phyloP scores from a whole-genome alignment of 2,329 filamentous ascomycete genomes.

The Neopestalotiopsis clavispora region DNA sequence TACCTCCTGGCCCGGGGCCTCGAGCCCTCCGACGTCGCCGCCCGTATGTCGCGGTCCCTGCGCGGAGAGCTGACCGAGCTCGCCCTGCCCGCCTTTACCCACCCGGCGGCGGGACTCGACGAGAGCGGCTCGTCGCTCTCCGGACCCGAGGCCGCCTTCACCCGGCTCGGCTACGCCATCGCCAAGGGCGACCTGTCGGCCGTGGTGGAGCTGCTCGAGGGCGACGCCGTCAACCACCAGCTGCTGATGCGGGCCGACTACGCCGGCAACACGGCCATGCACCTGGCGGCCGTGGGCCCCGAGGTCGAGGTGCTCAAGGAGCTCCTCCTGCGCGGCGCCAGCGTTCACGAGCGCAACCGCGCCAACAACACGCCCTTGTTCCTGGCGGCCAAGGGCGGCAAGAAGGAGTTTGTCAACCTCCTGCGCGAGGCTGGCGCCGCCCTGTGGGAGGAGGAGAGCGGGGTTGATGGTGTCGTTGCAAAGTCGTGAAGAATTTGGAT shows the following conservation, averaged over 20 bases:
- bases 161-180: conserved; percentile 81
- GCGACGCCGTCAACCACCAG: conserved; percentile 61
- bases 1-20: conserved; percentile 76
- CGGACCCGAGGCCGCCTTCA: conserved; percentile 67
- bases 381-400: conserved; percentile 63
- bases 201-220: conserved; percentile 70
- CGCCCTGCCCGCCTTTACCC: conserved; percentile 74
- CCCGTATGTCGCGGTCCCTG: conserved; percentile 74
- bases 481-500: not conserved
- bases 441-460: conserved; percentile 56
- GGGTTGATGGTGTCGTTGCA: not conserved
- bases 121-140: conserved; percentile 52
- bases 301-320: conserved; percentile 61
- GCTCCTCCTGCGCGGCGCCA: conserved; percentile 65
- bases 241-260: conserved; percentile 80
- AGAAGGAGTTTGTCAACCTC: conserved; percentile 56
- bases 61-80: conserved; percentile 86
- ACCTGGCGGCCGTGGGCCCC: conserved; percentile 60
- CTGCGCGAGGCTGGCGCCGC: conserved; percentile 64
- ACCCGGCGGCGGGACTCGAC: conserved; percentile 58
- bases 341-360: conserved; percentile 68
- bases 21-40: conserved; percentile 68
- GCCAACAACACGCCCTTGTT: conserved; percentile 71
- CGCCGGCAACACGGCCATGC: conserved; percentile 75
- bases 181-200: conserved; percentile 70